These are phyloP conservation scores for Gaeumannomyces sp. DNA, from an alignment of 2,329 filamentous ascomycete genomes.

Conservation along the genomic window DNA sequence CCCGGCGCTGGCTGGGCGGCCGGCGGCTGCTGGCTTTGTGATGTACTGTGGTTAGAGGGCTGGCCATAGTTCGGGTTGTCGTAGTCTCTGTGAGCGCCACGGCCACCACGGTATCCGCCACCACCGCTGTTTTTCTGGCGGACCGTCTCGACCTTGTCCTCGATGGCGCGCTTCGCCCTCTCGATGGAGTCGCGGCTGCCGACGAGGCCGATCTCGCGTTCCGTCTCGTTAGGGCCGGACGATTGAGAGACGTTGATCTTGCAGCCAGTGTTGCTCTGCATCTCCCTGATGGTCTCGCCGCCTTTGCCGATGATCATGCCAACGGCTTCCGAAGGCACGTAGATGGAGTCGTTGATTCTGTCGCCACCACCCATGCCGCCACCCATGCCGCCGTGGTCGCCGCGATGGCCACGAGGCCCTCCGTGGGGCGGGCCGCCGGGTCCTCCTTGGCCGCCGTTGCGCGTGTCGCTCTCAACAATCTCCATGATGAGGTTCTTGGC, in stretches of 20 bases:
- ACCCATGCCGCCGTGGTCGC: constrained; percentile 30
- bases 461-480: constrained; percentile 86
- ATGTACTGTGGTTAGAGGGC: constrained; percentile 41
- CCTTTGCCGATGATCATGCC: constrained; percentile 97
- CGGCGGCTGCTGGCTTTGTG: constrained; percentile 35
- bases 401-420: constrained; percentile 17
- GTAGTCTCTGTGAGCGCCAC: constrained; percentile 42
- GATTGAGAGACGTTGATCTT: constrained; percentile 92
- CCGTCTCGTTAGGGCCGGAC: constrained; percentile 67
- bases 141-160: constrained; percentile 87
- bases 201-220: constrained; percentile 81
- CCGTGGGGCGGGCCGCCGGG: constrained; percentile 26
- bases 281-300: constrained; percentile 89
- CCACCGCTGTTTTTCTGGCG: constrained; percentile 48
- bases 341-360: constrained; percentile 76
- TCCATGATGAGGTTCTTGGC: constrained; percentile 88
- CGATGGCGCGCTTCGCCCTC: constrained; percentile 76
- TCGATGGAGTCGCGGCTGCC: constrained; percentile 72
- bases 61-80: constrained; percentile 49
- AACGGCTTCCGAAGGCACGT: constrained; percentile 83
- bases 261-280: constrained; percentile 81
- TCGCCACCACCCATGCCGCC: constrained; percentile 41
- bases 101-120: constrained; percentile 35
- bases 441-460: constrained; percentile 39
- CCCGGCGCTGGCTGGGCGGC: constrained; percentile 26